Evolutionary conservation across 2,329 filamentous ascomycete genomes (phyloP).

Genomic region (Aspergillus costaricaensis): DNA sequence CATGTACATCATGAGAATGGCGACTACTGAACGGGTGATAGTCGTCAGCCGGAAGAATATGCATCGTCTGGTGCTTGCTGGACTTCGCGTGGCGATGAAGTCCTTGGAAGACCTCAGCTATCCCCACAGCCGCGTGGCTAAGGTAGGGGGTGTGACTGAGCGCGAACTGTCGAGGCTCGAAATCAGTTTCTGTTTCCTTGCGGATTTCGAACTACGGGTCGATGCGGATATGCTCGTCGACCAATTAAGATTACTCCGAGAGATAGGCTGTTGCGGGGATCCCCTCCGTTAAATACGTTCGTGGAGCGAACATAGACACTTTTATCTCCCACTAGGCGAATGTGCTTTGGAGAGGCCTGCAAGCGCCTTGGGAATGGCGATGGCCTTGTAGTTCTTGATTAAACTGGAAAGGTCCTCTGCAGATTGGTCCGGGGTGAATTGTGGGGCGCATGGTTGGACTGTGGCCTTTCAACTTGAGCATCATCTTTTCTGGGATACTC

Average conservation of each 20-base stretch:
- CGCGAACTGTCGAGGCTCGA: slow-evolving; percentile 80
- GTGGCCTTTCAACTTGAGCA: neutral
- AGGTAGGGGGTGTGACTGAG: slow-evolving; percentile 84
- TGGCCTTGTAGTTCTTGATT: neutral
- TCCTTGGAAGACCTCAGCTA: slow-evolving; percentile 91
- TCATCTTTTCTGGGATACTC: neutral
- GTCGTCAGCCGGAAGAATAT: slow-evolving; percentile 81
- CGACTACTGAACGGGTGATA: slow-evolving; percentile 74
- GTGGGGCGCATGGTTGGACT: neutral
- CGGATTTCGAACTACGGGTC: slow-evolving; percentile 78
- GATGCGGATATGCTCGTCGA: slow-evolving; percentile 57
- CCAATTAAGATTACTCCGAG: slow-evolving; percentile 48
- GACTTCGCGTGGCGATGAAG: slow-evolving; percentile 87
- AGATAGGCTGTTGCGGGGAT: neutral
- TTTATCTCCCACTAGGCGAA: neutral
- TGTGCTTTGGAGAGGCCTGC: neutral
- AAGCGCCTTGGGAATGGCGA: neutral
- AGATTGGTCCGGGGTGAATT: neutral
- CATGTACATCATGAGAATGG: slow-evolving; percentile 81
- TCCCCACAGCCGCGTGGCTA: slow-evolving; percentile 78
- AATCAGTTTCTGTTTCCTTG: slow-evolving; percentile 83
- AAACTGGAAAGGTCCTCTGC: neutral
- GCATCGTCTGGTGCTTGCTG: slow-evolving; percentile 81
- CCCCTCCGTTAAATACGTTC: neutral
- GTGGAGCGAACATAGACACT: neutral